Percentiles rank a stretch among this genome's conserved stretches.
These are phyloP conservation scores for Colletotrichum acutatum DNA, from an alignment of 2,329 filamentous ascomycete genomes.

Conservation along the genomic window DNA sequence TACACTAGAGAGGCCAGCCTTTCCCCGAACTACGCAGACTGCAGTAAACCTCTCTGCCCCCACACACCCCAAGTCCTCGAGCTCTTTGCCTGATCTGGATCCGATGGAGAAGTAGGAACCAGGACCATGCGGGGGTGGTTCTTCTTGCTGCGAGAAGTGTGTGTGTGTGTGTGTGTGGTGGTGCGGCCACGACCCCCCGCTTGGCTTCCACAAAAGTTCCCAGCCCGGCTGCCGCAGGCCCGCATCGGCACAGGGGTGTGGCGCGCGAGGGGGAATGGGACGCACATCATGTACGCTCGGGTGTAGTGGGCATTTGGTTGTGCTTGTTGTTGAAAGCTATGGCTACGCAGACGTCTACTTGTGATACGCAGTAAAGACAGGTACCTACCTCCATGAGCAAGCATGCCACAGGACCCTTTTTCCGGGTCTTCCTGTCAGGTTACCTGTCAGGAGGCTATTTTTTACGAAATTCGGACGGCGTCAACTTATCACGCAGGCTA, in stretches of 20 bases:
- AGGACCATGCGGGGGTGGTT: conserved; percentile 16
- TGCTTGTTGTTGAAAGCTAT: conserved; percentile 8
- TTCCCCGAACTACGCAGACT: neutral
- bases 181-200: conserved; percentile 21
- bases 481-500: neutral
- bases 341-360: neutral
- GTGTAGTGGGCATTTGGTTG: neutral
- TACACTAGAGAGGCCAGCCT: neutral
- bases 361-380: too few species aligned
- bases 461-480: neutral
- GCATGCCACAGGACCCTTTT: neutral
- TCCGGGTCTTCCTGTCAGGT: neutral
- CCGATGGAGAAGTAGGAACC: conserved; percentile 1
- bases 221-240: conserved; percentile 33
- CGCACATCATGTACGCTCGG: conserved; percentile 8
- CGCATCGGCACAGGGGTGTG: conserved; percentile 33
- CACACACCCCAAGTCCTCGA: conserved; percentile 14
- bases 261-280: conserved; percentile 2
- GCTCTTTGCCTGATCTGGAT: conserved; percentile 32
- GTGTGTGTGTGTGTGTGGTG: conserved; percentile 6
- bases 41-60: neutral
- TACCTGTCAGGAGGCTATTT: neutral
- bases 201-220: conserved; percentile 36
- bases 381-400: neutral
- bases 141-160: conserved; percentile 11